phyloP scores from a whole-genome alignment of 257 asterid genomes.

The Solanum virginianum region DNA sequence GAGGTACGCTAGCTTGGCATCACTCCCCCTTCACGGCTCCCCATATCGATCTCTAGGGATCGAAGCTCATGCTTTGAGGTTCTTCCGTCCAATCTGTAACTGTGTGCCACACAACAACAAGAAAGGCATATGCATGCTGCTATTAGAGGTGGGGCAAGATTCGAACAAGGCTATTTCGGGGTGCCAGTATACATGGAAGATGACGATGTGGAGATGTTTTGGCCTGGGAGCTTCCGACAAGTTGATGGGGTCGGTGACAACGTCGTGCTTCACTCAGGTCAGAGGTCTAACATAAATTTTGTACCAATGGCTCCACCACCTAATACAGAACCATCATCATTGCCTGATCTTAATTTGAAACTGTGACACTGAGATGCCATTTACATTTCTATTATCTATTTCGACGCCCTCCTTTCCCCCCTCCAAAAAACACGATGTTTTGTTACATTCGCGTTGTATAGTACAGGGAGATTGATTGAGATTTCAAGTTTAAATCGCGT shows the following conservation, averaged over 20 bases:
- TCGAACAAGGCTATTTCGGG: conserved; percentile 51
- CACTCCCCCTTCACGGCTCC: conserved; percentile 77
- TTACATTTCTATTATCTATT: not conserved
- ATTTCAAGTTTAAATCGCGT: not conserved
- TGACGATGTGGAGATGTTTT: conserved; percentile 46
- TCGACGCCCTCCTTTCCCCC: not conserved
- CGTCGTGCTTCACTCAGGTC: conserved; percentile 22
- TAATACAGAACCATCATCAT: conserved; percentile 28
- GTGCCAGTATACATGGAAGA: conserved; percentile 47
- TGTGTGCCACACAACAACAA: conserved; percentile 13
- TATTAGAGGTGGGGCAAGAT: conserved; percentile 49
- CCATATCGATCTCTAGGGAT: conserved; percentile 61
- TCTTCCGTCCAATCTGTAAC: too few relatives aligned
- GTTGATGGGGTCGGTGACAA: conserved; percentile 27
- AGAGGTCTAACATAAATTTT: conserved; percentile 23
- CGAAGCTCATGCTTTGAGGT: conserved; percentile 79
- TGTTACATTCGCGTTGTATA: not conserved
- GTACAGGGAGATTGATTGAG: not conserved
- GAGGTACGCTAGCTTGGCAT: conserved; percentile 69
- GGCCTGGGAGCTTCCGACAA: conserved; percentile 93
- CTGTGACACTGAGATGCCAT: conserved; percentile 19
- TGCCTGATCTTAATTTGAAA: conserved; percentile 77
- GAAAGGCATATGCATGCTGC: conserved; percentile 34
- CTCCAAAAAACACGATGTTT: not conserved
- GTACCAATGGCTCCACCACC: conserved; percentile 27